Conservation (phyloP, 2,329 filamentous ascomycete species). For the Neofusicoccum ribis region DNA sequence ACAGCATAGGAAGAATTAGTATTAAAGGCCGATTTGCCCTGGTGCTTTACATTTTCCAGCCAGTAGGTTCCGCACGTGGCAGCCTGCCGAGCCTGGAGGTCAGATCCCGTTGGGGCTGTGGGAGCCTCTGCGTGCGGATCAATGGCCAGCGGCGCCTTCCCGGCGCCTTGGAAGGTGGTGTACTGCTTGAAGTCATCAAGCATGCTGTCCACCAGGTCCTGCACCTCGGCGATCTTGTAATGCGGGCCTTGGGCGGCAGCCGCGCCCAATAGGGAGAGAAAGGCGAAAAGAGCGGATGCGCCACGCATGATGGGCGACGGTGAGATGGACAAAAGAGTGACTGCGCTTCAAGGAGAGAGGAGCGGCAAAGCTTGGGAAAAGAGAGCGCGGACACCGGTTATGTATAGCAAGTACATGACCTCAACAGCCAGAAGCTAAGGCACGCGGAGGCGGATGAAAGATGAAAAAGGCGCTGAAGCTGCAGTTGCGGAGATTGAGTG, state of each 20-base stretch:
- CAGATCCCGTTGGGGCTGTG: not conserved
- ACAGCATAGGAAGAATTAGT: constrained; percentile 38
- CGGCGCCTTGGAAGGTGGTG: not conserved
- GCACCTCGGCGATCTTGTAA: constrained; percentile 11
- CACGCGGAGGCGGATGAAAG: not conserved
- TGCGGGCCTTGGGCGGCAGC: constrained; percentile 5
- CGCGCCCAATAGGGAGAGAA: not conserved
- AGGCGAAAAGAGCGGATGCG: constrained; percentile 1
- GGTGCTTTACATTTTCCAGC: constrained; percentile 44
- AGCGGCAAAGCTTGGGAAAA: not conserved
- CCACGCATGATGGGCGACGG: constrained; percentile 4
- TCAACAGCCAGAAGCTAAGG: not conserved
- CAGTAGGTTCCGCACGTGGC: constrained; percentile 36
- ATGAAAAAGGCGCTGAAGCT: not conserved
- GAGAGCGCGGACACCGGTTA: not conserved
- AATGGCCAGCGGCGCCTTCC: not conserved
- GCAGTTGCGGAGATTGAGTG: not conserved
- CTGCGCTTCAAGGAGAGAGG: not conserved
- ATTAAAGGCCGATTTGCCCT: constrained; percentile 42
- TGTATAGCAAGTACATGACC: not conserved
- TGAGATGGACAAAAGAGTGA: not conserved
- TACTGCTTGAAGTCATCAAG: constrained; percentile 12
- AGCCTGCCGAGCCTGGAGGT: not conserved
- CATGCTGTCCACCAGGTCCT: constrained; percentile 7
- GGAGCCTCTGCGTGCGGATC: not conserved